Percentiles rank a stretch among this genome's conserved stretches.
phyloP scores from a whole-genome alignment of 768 basidiomycete genomes.

The Pulveroboletus frians region DNA sequence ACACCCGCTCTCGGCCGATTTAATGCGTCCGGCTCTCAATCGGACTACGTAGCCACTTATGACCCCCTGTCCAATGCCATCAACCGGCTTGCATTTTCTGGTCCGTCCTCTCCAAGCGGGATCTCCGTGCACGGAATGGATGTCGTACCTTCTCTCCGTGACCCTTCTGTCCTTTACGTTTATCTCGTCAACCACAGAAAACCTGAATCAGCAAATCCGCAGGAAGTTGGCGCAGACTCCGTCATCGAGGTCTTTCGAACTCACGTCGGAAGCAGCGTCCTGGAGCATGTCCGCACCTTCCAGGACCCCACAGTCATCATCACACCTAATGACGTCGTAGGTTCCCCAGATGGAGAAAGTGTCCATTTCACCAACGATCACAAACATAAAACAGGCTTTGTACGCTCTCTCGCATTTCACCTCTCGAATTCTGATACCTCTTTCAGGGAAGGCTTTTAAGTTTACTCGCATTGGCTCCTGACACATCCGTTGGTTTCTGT shows the following conservation, averaged over 20 bases:
- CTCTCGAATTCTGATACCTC: neutral
- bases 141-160: conserved; percentile 47
- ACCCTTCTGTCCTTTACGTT: conserved; percentile 50
- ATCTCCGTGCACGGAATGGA: conserved; percentile 66
- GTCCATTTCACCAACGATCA: conserved; percentile 73
- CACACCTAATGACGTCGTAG: conserved; percentile 72
- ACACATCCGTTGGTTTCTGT: conserved; percentile 61
- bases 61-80: conserved; percentile 42
- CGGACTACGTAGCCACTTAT: conserved; percentile 59
- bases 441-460: conserved; percentile 20
- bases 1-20: conserved; percentile 38
- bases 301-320: conserved; percentile 44
- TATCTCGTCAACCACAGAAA: conserved; percentile 70
- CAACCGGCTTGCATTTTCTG: conserved; percentile 40
- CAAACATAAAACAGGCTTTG: conserved; percentile 47
- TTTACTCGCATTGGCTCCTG: conserved; percentile 30
- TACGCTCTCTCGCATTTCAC: conserved; percentile 28
- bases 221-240: conserved; percentile 60
- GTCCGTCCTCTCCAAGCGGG: conserved; percentile 35
- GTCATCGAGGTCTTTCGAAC: conserved; percentile 67
- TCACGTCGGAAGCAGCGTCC: conserved; percentile 34
- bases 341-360: conserved; percentile 54
- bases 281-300: conserved; percentile 56
- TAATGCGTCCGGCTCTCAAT: conserved; percentile 34
- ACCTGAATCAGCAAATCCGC: conserved; percentile 38